phyloP scores from a whole-genome alignment of 106 monocot genomes.

The Triglochin maritima region DNA sequence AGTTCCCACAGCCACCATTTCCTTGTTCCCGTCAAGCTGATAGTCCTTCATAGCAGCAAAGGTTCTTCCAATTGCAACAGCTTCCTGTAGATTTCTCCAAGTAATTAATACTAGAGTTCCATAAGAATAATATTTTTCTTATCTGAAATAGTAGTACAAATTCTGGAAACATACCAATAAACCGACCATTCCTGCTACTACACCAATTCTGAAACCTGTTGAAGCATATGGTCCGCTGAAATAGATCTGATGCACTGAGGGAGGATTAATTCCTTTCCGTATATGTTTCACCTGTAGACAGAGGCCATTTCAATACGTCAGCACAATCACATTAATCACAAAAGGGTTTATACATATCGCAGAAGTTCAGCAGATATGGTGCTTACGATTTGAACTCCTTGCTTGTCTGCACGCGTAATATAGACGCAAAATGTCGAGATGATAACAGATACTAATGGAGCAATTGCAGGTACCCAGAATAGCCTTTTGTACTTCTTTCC shows the following conservation, averaged over 20 bases:
- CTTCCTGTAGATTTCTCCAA: conserved; percentile 42
- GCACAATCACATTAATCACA: not conserved
- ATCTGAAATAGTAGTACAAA: too few relatives aligned
- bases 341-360: not conserved
- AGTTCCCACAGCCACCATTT: conserved; percentile 89
- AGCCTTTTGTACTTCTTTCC: conserved; percentile 61
- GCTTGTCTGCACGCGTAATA: conserved; percentile 46
- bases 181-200: conserved; percentile 58
- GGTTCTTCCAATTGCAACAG: conserved; percentile 82
- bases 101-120: too few relatives aligned
- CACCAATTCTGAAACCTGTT: conserved; percentile 63
- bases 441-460: conserved; percentile 60
- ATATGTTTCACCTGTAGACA: conserved; percentile 45
- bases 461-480: conserved; percentile 77
- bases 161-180: conserved; percentile 37
- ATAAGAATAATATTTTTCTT: too few relatives aligned
- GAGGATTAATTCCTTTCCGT: conserved; percentile 60
- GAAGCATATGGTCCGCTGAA: conserved; percentile 38
- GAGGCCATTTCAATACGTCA: not conserved
- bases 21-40: conserved; percentile 82
- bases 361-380: not conserved
- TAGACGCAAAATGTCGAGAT: conserved; percentile 60
- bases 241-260: conserved; percentile 50
- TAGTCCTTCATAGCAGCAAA: conserved; percentile 94
- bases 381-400: conserved; percentile 75